Evolutionary conservation across 2,329 filamentous ascomycete species (phyloP).

Genomic region (Akanthomyces lecanii): DNA sequence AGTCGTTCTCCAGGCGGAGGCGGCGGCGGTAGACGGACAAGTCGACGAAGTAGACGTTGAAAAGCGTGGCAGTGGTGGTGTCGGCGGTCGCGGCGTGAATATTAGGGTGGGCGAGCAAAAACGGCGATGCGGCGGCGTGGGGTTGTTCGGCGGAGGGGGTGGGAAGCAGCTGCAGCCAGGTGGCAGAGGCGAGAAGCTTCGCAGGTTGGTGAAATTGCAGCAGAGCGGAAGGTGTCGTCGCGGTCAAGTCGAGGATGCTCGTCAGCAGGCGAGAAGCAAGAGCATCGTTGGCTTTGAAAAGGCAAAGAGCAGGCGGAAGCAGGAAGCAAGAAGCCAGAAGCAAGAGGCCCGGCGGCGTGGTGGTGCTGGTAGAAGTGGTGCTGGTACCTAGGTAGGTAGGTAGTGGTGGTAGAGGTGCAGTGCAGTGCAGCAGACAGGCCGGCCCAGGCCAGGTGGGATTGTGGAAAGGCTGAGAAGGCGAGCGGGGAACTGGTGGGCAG

Average conservation of each 20-base stretch:
- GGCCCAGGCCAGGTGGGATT: neutral
- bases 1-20: neutral
- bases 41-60: too few relatives aligned
- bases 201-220: neutral
- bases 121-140: conserved; percentile 14
- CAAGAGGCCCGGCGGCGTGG: too few relatives aligned
- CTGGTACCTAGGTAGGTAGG: neutral
- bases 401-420: too few relatives aligned
- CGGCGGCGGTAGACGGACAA: too few relatives aligned
- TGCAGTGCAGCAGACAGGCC: too few relatives aligned
- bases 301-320: neutral
- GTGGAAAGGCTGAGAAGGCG: neutral
- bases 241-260: too few relatives aligned
- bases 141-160: conserved; percentile 7
- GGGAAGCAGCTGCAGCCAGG: neutral
- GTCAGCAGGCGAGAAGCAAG: too few relatives aligned
- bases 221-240: too few relatives aligned
- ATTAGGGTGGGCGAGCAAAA: conserved; percentile 7
- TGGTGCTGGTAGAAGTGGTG: neutral
- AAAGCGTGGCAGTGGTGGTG: neutral
- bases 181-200: too few relatives aligned
- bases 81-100: neutral
- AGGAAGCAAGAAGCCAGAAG: neutral
- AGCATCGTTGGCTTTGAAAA: too few relatives aligned
- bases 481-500: conserved; percentile 11